These are phyloP conservation scores for Pilatotrama ljubarskyi DNA, from an alignment of 768 basidiomycete genomes.

Conservation along the genomic window DNA sequence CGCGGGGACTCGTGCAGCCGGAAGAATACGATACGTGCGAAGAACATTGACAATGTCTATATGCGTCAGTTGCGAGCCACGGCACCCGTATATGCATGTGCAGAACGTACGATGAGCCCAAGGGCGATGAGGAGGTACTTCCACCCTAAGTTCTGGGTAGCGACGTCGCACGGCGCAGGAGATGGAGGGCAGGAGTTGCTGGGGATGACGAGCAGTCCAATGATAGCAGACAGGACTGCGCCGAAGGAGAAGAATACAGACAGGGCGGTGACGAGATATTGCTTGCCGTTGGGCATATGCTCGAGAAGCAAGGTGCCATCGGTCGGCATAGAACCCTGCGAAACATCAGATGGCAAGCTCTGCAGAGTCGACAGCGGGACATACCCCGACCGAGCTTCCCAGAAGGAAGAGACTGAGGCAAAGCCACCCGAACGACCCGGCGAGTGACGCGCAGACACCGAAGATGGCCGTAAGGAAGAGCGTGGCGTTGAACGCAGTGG, in stretches of 20 bases:
- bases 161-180: constrained; percentile 60
- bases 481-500: constrained; percentile 88
- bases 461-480: constrained; percentile 90
- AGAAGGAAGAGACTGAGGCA: constrained; percentile 83
- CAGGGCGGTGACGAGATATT: constrained; percentile 88
- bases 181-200: constrained; percentile 60
- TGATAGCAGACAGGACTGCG: constrained; percentile 79
- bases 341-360: neutral
- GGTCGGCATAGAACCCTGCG: constrained; percentile 91
- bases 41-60: constrained; percentile 86
- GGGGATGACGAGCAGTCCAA: constrained; percentile 81
- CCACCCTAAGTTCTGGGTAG: constrained; percentile 82
- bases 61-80: constrained; percentile 1
- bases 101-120: constrained; percentile 83
- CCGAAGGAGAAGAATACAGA: constrained; percentile 97
- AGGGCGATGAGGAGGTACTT: constrained; percentile 76
- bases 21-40: constrained; percentile 87
- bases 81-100: too few species aligned
- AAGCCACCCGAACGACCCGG: constrained; percentile 64
- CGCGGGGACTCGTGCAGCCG: constrained; percentile 92
- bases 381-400: constrained; percentile 91
- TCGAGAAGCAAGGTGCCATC: constrained; percentile 92
- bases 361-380: constrained; percentile 26
- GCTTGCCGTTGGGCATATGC: constrained; percentile 89
- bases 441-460: constrained; percentile 76